Evolutionary conservation across 164 flowering plant genomes (phyloP).

Genomic region (Stephania japonica): DNA sequence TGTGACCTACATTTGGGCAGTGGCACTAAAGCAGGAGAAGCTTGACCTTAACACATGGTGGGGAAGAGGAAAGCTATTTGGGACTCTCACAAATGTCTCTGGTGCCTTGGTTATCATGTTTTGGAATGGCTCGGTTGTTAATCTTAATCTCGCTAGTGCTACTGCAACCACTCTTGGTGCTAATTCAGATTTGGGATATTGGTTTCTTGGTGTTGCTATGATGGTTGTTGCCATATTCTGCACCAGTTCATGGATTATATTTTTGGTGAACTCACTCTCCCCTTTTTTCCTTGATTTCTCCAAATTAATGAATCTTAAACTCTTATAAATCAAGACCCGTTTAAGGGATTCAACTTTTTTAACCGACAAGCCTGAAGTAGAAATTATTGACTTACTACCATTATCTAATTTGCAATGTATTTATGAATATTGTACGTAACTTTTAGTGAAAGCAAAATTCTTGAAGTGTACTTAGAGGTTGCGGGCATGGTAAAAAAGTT

Average conservation of each 20-base stretch:
- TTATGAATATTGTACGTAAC: too few relatives aligned
- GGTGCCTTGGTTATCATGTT: conserved; percentile 11
- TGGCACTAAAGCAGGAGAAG: conserved; percentile 10
- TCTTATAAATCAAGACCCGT: too few relatives aligned
- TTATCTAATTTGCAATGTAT: too few relatives aligned
- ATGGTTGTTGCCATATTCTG: conserved; percentile 19
- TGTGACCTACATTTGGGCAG: conserved; percentile 5
- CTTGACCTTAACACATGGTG: conserved; percentile 12
- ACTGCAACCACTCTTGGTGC: neutral
- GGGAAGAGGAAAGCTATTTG: conserved; percentile 12
- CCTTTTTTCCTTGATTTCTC: too few relatives aligned
- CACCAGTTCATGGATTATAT: conserved; percentile 24
- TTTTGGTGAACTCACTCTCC: conserved; percentile 20
- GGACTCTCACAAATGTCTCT: conserved; percentile 8
- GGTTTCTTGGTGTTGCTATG: conserved; percentile 18
- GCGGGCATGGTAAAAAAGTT: too few relatives aligned
- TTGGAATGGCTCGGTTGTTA: conserved; percentile 10
- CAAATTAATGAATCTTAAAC: too few relatives aligned
- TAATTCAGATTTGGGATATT: neutral
- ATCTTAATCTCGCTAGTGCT: neutral
- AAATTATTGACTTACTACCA: too few relatives aligned
- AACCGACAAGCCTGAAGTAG: too few relatives aligned
- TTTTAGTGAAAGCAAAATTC: too few relatives aligned
- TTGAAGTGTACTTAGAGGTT: too few relatives aligned
- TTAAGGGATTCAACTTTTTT: too few relatives aligned